Percentiles rank a stretch among this genome's conserved stretches.
Conservation (phyloP, 2,329 filamentous ascomycete genomes). For the Fusarium duplospermum region DNA sequence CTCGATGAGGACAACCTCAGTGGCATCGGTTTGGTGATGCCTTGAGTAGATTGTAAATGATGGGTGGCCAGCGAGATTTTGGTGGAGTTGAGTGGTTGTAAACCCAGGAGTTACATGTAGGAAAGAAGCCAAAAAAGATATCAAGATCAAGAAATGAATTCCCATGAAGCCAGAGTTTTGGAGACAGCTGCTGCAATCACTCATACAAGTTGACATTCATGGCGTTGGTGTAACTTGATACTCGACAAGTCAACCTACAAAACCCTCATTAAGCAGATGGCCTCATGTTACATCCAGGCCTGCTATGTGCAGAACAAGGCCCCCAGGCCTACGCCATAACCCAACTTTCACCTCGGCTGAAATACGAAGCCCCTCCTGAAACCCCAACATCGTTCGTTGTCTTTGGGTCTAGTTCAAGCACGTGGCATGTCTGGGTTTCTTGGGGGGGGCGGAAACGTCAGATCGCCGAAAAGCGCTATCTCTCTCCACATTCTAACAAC, state of each 20-base stretch:
- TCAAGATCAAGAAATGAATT: constrained; percentile 21
- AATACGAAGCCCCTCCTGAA: constrained; percentile 12
- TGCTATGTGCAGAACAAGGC: not conserved
- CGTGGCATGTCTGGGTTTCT: constrained; percentile 17
- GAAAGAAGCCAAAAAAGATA: constrained; percentile 1
- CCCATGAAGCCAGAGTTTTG: constrained; percentile 8
- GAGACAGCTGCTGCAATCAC: constrained; percentile 11
- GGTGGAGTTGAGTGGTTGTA: constrained; percentile 1
- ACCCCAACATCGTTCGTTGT: constrained; percentile 1
- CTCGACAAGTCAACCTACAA: not conserved
- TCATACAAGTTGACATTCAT: constrained; percentile 4
- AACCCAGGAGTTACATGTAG: not conserved
- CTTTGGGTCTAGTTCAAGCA: constrained; percentile 10
- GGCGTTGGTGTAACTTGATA: not conserved
- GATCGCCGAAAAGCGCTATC: constrained; percentile 3
- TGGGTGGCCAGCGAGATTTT: not conserved
- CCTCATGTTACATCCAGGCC: not conserved
- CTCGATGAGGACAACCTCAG: constrained; percentile 83
- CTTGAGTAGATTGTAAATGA: constrained; percentile 32
- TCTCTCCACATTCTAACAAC: constrained; percentile 13
- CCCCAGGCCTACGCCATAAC: not conserved
- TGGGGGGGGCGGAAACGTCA: constrained; percentile 16
- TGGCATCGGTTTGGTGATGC: constrained; percentile 90
- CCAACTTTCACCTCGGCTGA: not conserved
- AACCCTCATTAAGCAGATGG: not conserved